Base-by-base conservation (phyloP, 768 basidiomycete species). In the Boletus rubescentipes region DNA sequence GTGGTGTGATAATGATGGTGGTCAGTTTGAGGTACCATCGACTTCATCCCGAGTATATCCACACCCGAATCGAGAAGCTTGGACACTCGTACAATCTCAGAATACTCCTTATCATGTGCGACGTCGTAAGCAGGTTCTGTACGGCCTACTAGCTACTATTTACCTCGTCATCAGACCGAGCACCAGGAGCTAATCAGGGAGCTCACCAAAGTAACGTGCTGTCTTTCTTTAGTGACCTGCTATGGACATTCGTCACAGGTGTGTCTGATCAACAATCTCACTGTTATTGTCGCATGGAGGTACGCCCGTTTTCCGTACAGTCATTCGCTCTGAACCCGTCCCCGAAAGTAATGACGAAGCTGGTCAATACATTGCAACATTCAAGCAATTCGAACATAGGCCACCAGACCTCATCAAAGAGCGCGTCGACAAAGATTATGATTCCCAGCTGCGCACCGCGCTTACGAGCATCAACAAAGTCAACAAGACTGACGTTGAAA, bases 401-500 rank as follows among this genome's bases (percentile, higher is more conserved):
- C 83, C 93, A 10, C 94, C 96, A 9, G 87, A 92, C 66, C 76
- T 94, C 65, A 95, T 99, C 75, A 96, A 94, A 69, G 97, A 98
- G 67, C 87, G 93, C 40, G 78, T 91, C 29, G 93, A 97, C 69
- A 92, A 94, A 60, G 89, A 92, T 62, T 93, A 97, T 64, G 73
- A 79, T 58, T 84, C 93, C 9, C 80, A 93, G 63, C 70, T 98
- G 14, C 89, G 89, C 51, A 82, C 84, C 18, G 81, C 91, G 1
- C 77, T 99, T 26, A 98, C 96, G 2, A 85, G 83, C 59, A 91
- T 98, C 63, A 88, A 83, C 66, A 93, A 91, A 61, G 92, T 99
- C 57, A 98, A 98, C 73, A 97, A 96, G 77, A 98, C 96, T 4
- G 97, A 99, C 63, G 93, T 95, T 2, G 86, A 92, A 72, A 98